Conservation (phyloP, 768 basidiomycete genomes). For the Leccinum broughii region DNA sequence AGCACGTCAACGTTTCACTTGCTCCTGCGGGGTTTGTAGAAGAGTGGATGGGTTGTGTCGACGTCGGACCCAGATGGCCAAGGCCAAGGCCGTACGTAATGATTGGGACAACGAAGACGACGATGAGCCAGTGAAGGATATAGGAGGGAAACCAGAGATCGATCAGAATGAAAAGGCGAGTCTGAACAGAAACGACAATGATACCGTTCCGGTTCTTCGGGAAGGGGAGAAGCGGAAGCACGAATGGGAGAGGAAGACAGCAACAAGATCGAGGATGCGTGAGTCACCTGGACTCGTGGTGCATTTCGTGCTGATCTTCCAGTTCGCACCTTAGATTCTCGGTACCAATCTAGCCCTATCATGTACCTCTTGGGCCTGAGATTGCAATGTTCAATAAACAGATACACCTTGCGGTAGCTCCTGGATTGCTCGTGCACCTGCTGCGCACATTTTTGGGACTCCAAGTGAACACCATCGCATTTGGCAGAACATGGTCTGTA, state of each 20-base stretch:
- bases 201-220: neutral
- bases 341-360: too few relatives aligned
- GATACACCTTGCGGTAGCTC: too few relatives aligned
- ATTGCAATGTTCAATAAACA: too few relatives aligned
- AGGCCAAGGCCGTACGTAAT: slow-evolving; percentile 37
- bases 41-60: neutral
- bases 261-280: slow-evolving; percentile 38
- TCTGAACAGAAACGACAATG: neutral
- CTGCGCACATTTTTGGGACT: too few relatives aligned
- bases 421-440: too few relatives aligned
- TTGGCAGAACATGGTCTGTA: too few relatives aligned
- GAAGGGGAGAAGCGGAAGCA: neutral
- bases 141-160: too few relatives aligned
- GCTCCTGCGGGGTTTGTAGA: neutral
- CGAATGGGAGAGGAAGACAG: slow-evolving; percentile 29
- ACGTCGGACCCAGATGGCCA: neutral
- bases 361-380: neutral
- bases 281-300: neutral
- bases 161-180: neutral
- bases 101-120: slow-evolving; percentile 61
- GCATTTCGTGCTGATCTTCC: slow-evolving; percentile 12
- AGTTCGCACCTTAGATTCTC: too few relatives aligned
- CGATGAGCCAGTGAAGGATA: neutral
- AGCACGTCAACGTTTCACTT: neutral
- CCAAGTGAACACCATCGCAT: too few relatives aligned